These are phyloP conservation scores for Tolypocladium inflatum DNA, from an alignment of 2,329 filamentous ascomycete genomes.

Conservation along the genomic window DNA sequence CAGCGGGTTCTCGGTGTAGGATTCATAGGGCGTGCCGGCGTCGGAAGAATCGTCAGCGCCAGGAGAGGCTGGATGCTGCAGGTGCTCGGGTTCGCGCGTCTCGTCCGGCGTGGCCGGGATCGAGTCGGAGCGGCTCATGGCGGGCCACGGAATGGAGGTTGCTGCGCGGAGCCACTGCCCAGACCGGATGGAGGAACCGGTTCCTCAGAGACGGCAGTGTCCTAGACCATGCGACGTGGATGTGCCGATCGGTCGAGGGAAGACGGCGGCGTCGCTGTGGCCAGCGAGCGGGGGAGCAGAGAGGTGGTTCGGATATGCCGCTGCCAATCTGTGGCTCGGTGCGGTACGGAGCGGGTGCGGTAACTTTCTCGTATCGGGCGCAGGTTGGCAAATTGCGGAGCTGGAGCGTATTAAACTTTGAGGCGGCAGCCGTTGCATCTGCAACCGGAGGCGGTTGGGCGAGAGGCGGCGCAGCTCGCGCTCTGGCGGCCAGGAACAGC, in stretches of 20 bases:
- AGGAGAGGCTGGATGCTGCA: constrained; percentile 31
- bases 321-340: neutral
- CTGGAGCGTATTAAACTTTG: neutral
- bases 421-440: too few species aligned
- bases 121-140: constrained; percentile 23
- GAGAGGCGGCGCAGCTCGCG: neutral
- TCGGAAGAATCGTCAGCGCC: constrained; percentile 37
- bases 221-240: constrained; percentile 5
- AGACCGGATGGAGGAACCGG: constrained; percentile 4
- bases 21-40: constrained; percentile 36
- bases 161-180: constrained; percentile 1
- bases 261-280: neutral
- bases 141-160: neutral
- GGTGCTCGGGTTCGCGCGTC: constrained; percentile 19
- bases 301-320: neutral
- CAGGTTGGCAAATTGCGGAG: neutral
- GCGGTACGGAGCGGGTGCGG: neutral
- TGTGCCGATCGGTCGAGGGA: neutral
- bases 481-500: neutral
- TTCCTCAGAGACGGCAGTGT: neutral
- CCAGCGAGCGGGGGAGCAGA: neutral
- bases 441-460: neutral
- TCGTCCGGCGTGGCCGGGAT: constrained; percentile 39
- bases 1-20: constrained; percentile 12
- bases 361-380: neutral